Conservation (phyloP, 352 stramenopile species). For the Pythium coloratum region DNA sequence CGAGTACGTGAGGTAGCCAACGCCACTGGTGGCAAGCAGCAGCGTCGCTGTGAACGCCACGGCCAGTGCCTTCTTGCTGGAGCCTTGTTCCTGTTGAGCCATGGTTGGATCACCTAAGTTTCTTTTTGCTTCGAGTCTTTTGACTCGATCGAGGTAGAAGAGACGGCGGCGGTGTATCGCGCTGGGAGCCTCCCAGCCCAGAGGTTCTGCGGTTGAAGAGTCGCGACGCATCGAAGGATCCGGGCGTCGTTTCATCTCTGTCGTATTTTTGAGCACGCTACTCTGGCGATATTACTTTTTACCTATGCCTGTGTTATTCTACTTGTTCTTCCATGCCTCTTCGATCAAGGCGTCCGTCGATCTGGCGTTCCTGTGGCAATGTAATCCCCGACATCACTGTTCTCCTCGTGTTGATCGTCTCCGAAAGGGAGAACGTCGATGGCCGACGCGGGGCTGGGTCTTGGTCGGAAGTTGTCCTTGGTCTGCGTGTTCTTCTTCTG, state of each 20-base stretch:
- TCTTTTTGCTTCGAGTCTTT: too few relatives aligned
- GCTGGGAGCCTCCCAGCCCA: neutral
- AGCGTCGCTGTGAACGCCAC: neutral
- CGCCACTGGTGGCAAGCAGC: neutral
- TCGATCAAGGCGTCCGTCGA: neutral
- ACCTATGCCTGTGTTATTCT: neutral
- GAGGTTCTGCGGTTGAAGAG: neutral
- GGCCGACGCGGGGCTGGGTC: slow-evolving; percentile 1
- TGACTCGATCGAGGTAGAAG: neutral
- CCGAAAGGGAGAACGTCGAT: slow-evolving; percentile 15
- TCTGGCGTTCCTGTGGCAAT: slow-evolving; percentile 4
- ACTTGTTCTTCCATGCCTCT: neutral
- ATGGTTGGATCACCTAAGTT: too few relatives aligned
- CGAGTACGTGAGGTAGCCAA: neutral
- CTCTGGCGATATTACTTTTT: too few relatives aligned
- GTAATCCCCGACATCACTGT: slow-evolving; percentile 12
- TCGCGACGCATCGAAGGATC: neutral
- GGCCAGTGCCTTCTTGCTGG: neutral
- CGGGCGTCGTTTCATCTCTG: neutral
- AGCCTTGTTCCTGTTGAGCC: neutral
- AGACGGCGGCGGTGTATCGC: neutral
- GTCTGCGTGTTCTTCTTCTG: slow-evolving; percentile 4
- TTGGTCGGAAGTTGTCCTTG: neutral
- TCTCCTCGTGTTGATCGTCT: slow-evolving; percentile 4
- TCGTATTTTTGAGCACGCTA: too few relatives aligned